Evolutionary conservation across 106 monocot genomes (phyloP).

Genomic region (Dendrobium huoshanense): DNA sequence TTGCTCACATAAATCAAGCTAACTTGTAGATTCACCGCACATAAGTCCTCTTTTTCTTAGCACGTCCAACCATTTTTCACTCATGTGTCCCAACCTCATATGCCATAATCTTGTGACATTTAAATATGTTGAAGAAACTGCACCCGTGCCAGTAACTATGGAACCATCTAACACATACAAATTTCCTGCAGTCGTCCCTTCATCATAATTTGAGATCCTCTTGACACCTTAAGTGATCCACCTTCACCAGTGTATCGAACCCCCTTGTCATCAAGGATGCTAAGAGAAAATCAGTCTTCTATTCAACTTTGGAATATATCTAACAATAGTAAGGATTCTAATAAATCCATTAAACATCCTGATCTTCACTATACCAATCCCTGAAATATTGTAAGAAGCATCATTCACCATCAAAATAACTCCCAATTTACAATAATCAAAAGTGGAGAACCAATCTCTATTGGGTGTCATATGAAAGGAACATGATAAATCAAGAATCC

Average conservation of each 20-base stretch:
- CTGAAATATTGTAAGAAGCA: not conserved
- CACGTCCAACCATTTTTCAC: not conserved
- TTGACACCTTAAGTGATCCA: not conserved
- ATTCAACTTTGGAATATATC: not conserved
- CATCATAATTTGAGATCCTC: not conserved
- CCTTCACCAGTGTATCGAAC: not conserved
- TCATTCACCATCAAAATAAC: not conserved
- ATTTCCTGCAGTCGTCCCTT: not conserved
- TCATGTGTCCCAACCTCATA: not conserved
- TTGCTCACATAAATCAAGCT: not conserved
- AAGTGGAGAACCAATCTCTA: not conserved
- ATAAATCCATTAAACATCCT: not conserved
- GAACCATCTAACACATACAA: not conserved
- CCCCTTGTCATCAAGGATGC: not conserved
- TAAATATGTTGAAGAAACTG: not conserved
- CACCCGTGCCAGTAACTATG: not conserved
- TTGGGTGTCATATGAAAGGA: not conserved
- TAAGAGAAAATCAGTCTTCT: not conserved
- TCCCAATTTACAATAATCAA: not conserved
- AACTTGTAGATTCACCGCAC: not conserved
- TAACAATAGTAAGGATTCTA: not conserved
- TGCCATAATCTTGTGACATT: not conserved
- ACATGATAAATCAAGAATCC: not conserved
- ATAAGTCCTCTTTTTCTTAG: not conserved
- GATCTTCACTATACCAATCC: not conserved